Conservation (phyloP, 2,329 filamentous ascomycete species). For the Pestalotiopsis fici region DNA sequence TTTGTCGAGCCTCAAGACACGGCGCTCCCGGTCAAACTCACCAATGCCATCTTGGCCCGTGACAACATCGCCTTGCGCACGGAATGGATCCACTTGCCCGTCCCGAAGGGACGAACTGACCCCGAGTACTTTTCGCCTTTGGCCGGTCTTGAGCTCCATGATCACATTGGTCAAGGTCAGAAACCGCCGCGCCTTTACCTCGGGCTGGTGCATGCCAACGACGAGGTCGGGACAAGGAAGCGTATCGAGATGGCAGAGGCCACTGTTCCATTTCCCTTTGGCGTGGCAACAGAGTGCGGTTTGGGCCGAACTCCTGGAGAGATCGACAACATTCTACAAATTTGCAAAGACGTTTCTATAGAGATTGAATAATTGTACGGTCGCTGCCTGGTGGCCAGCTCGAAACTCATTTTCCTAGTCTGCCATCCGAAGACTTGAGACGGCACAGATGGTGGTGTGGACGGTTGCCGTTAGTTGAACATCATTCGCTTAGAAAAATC, state of each 20-base stretch:
- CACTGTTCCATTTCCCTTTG: constrained; percentile 21
- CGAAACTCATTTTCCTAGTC: background rate
- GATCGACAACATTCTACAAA: constrained; percentile 21
- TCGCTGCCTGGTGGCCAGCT: background rate
- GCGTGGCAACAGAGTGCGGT: constrained; percentile 24
- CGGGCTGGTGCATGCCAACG: constrained; percentile 23
- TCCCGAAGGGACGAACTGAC: constrained; percentile 23
- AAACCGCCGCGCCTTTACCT: constrained; percentile 20
- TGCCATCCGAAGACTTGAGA: background rate
- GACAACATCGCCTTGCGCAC: constrained; percentile 17
- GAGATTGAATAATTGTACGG: background rate
- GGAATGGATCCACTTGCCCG: constrained; percentile 25
- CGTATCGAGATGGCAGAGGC: constrained; percentile 21
- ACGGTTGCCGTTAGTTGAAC: too few species aligned
- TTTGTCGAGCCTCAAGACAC: constrained; percentile 17
- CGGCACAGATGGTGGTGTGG: background rate
- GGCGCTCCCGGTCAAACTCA: background rate
- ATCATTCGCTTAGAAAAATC: too few species aligned
- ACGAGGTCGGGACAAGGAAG: constrained; percentile 21
- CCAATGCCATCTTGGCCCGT: constrained; percentile 21
- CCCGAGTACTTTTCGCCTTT: constrained; percentile 22
- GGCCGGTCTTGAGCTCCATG: constrained; percentile 15
- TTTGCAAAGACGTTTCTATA: constrained; percentile 20
- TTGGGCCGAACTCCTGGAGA: constrained; percentile 24
- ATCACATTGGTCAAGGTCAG: constrained; percentile 4